These are phyloP conservation scores for Colletotrichum sublineola DNA, from an alignment of 2,329 filamentous ascomycete genomes.

Conservation along the genomic window DNA sequence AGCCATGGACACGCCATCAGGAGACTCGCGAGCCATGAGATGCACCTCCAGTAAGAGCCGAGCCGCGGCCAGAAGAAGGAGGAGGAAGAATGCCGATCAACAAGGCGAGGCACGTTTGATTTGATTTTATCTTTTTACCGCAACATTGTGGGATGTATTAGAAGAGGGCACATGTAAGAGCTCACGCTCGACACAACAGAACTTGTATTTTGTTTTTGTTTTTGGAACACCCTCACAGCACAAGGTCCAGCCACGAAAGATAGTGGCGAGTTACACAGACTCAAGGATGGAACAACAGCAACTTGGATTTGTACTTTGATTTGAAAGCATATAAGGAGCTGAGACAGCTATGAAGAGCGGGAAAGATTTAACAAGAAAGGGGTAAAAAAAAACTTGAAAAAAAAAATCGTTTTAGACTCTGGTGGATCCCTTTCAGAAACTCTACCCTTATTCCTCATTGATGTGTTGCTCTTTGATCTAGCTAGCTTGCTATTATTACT, in stretches of 20 bases:
- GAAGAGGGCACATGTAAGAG: slow-evolving; percentile 22
- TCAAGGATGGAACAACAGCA: slow-evolving; percentile 21
- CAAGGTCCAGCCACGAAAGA: not conserved
- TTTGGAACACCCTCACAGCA: slow-evolving; percentile 17
- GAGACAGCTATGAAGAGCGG: not conserved
- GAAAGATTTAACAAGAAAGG: not conserved
- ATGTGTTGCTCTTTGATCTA: not conserved
- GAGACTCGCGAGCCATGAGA: slow-evolving; percentile 27
- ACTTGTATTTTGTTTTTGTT: slow-evolving; percentile 21
- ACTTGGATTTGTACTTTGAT: slow-evolving; percentile 12
- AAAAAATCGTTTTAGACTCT: not conserved
- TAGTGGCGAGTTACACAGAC: slow-evolving; percentile 14
- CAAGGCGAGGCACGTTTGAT: slow-evolving; percentile 16
- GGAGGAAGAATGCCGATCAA: not conserved
- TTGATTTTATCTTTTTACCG: not conserved
- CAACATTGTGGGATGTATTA: not conserved
- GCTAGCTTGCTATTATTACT: not conserved
- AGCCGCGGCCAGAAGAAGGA: slow-evolving; percentile 24
- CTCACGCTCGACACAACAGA: slow-evolving; percentile 25
- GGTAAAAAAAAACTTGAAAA: not conserved
- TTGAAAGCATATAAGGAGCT: not conserved
- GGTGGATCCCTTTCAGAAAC: not conserved
- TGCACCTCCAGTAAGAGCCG: slow-evolving; percentile 32
- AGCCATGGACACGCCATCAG: slow-evolving; percentile 26
- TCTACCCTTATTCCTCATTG: too few species aligned